Evolutionary conservation across 2,329 filamentous ascomycete genomes (phyloP), one percentile per base, ranked within the genome.

Genomic region (Trichoderma sp.): DNA sequence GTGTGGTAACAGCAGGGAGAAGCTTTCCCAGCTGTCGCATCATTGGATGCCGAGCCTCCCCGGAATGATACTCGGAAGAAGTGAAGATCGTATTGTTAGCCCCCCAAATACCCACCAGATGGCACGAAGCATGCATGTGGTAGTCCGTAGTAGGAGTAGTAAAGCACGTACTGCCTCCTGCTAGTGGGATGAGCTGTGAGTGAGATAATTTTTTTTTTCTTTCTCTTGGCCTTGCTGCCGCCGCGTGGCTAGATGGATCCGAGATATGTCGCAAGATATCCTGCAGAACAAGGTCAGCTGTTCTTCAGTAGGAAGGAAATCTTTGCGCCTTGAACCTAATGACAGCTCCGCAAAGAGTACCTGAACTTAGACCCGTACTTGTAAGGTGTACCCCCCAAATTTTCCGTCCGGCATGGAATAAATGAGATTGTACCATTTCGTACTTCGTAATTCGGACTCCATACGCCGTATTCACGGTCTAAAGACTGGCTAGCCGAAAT

Each of bases 401-500:
- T 14, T 34, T 47, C 57, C 39, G 66, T 62, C 28, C 36, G 39
- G 28, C 53, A 68, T 28, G 53, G 24, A 61, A 57, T 4, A 61
- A 61, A 68, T 68, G 12, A 60, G 28, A 43, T 43, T 60, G 43
- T 32, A 18, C 66, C 66, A 69, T 70, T 36, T 62, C 28, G 28
- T 28, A 62, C 57, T 61, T 36, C 28, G 57, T 70, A 62, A 62
- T 51, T 58, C 28, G 28, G 36, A 51, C 18, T 60, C 66, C 18
- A 24, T 47, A 26, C 57, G 60, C 34, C 60, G 51, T 58, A 58
- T 57, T 67, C 64, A 43, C 24, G 56, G 18, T 51, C 64, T 62
- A 61, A 70, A 70, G 39, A 57, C 39, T 69, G 18, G 39, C 57
- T 61, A 70, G 57, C 67, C 67, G 67, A 62, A 36, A 70, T 70